Base-by-base conservation (phyloP, 108 stramenopile genomes). In the Chaetoceros muelleri region DNA sequence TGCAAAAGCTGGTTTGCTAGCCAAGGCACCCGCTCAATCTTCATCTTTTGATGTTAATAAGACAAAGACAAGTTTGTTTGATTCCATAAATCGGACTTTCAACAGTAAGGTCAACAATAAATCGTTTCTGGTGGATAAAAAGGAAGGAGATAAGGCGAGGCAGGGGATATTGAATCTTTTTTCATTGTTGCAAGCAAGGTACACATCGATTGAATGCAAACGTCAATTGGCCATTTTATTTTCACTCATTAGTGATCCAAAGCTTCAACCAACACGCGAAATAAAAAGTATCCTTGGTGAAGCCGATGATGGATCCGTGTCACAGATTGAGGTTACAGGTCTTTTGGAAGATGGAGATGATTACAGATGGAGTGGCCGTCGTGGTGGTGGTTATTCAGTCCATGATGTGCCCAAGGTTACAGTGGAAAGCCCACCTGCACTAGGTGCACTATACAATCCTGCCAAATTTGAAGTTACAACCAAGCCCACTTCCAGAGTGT, bases 191-290 rank as follows among this genome's bases (percentile, higher is more conserved):
- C 79, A 85, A 61, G 85, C 85, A 48, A 75, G 91, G 25, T 93
- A 93, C 56, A 87, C 81, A 22, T 73, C 79, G 24, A 47, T 59
- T 0, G 73, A 79, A 27, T 78, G 72, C 30, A 93, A 93, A 51
- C 67, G 67, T 57, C 91, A 93, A 57, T 79, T 93, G 52, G 85
- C 91, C 44, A 78, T 93, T 53, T 70, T 93, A n/a, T 93, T 93
- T 72, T 84, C 85, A 0, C 66, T 93, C 58, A 80, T 93, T 49
- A 67, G 76, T 28, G 49, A 66, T 52, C 82, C 86, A 21, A 52
- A 67, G 40, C 67, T 86, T 23, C 90, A 92, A 68, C 91, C 91
- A 25, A 74, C 79, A 10, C 55, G 64, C 23, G 85, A 89, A 61
- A 93, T 93, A 40, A 57, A 65, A 57, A 62, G 73, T 27, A 57